Evolutionary conservation across 1,284 basidiomycete species (phyloP).

Genomic region (Pseudozyma thailandica): DNA sequence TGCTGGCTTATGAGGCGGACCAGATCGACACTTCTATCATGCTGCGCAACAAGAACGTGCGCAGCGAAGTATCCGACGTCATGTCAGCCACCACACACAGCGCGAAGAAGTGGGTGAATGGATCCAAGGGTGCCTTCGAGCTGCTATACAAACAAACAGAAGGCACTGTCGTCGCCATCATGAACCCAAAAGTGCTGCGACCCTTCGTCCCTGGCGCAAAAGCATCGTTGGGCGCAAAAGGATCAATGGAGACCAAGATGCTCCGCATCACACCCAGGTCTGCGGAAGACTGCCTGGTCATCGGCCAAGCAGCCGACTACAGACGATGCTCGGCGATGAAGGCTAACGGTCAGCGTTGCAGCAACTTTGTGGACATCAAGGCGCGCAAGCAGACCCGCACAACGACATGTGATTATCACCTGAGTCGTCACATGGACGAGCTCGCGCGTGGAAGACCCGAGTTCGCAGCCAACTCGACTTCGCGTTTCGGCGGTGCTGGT

Average conservation of each 20-base stretch:
- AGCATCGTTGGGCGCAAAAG: background rate
- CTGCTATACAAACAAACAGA: constrained; percentile 82
- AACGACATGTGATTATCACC: constrained; percentile 83
- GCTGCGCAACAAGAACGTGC: constrained; percentile 8
- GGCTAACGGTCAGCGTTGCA: constrained; percentile 82
- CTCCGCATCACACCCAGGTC: constrained; percentile 87
- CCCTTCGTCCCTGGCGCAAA: constrained; percentile 71
- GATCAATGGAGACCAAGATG: constrained; percentile 73
- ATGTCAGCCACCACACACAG: constrained; percentile 22
- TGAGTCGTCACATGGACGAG: constrained; percentile 81
- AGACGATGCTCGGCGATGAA: constrained; percentile 79
- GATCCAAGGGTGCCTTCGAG: constrained; percentile 92
- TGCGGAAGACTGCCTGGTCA: constrained; percentile 79
- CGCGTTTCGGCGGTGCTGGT: constrained; percentile 7
- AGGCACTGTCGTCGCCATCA: constrained; percentile 86
- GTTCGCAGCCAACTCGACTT: constrained; percentile 72
- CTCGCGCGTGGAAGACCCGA: constrained; percentile 80
- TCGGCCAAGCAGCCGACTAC: constrained; percentile 86
- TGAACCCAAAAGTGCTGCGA: constrained; percentile 87
- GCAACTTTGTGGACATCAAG: constrained; percentile 71
- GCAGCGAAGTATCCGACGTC: constrained; percentile 22
- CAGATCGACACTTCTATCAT: constrained; percentile 64
- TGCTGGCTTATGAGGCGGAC: constrained; percentile 90
- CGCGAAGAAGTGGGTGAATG: constrained; percentile 79
- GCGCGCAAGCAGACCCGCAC: constrained; percentile 25